Percentiles rank a stretch among this genome's conserved stretches.
Evolutionary conservation across 345 rosid species (phyloP).

Genomic region (Corymbia maculata): DNA sequence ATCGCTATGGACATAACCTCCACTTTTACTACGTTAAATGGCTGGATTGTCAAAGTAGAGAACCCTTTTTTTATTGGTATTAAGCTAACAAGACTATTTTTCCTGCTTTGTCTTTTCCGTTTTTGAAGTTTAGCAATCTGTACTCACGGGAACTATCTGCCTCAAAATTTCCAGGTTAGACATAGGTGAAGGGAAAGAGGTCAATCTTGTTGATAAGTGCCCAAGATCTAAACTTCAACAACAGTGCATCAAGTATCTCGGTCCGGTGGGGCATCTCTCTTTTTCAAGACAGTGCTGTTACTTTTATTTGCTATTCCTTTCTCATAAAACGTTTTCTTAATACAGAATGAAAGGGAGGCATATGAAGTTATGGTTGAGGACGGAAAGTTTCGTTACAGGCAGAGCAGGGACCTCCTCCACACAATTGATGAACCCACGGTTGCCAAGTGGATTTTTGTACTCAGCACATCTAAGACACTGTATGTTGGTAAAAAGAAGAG

Average conservation of each 20-base stretch:
- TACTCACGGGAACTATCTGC: neutral
- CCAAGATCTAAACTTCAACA: conserved; percentile 65
- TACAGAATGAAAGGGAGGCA: conserved; percentile 72
- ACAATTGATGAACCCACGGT: conserved; percentile 30
- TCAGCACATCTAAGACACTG: conserved; percentile 59
- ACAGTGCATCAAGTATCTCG: conserved; percentile 92
- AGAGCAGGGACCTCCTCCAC: conserved; percentile 53
- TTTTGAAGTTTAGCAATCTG: neutral
- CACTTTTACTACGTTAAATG: conserved; percentile 73
- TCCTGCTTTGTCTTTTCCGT: neutral
- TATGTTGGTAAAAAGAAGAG: conserved; percentile 79
- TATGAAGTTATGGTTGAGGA: conserved; percentile 71
- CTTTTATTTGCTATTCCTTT: neutral
- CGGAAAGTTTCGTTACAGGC: conserved; percentile 59
- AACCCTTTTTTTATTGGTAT: conserved; percentile 99
- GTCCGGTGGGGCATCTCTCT: conserved; percentile 47
- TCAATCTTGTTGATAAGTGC: conserved; percentile 63
- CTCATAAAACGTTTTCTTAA: neutral
- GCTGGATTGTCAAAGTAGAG: conserved; percentile 77
- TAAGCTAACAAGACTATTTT: neutral
- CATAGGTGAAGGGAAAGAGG: conserved; percentile 91
- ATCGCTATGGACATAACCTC: conserved; percentile 91
- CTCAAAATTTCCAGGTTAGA: conserved; percentile 60
- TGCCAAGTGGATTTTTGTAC: conserved; percentile 91
- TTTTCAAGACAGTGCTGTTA: neutral